Evolutionary conservation across 1,139 yeast species (phyloP), one percentile per base, ranked within the genome.

Genomic region (Pichia sp.): DNA sequence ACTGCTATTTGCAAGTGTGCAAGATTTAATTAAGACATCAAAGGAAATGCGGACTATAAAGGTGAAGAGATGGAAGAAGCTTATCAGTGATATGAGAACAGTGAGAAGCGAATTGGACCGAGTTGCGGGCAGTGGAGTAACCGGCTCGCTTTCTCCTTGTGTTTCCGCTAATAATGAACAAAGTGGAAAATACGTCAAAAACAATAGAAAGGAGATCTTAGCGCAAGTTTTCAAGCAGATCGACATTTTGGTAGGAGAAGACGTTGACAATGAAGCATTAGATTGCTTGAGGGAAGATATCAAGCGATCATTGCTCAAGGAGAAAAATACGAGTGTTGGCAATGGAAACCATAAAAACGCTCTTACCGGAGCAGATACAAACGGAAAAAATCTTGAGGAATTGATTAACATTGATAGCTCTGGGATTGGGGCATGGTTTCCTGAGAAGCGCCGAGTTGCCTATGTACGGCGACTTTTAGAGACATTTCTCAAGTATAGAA

Each of bases 51-150:
- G 70, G 9, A 57, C 55, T 11, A 63, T 57, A 14, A 61, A 61
- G 37, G 56, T 77, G 6, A 53, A 59, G n/a, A 52, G 49, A 18
- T 80, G 87, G 87, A 69, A 73, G 60, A 67, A 60, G 31, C 40
- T 67, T 4, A 47, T 42, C 13, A 46, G 47, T 9, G 49, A 48
- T 15, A 25, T 55, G 13, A 41, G 40, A 24, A 34, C 28, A 5
- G 34, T 52, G 5, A 42, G 50, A 17, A 40, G 38, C 25, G 60
- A 56, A 31, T 36, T 57, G 10, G 21, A 37, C 12, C 38, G 41
- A 23, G 21, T 40, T 29, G 39, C 34, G 5, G 40, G 40, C 5
- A 22, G 35, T 33, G 36, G 38, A 10, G 40, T 40, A 20, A 39
- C 37, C 29, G 43, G 43, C 6, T 40, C 41, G 6, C 12, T 22